These are phyloP conservation scores for Schizosaccharomyces octosporus DNA, from an alignment of 805 yeast genomes.

Conservation along the genomic window DNA sequence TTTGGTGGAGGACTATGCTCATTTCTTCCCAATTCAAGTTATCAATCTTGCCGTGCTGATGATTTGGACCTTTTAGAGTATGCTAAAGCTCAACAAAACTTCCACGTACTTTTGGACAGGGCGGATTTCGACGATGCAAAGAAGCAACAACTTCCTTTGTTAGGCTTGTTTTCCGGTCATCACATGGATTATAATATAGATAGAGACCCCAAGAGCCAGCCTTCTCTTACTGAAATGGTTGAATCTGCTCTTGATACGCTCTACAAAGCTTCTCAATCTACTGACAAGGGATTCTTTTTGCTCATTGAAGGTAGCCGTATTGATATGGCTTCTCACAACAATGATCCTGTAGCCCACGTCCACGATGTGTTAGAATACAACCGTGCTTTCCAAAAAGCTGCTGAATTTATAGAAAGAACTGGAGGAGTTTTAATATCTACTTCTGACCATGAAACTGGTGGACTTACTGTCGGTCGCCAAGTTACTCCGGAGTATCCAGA, in stretches of 20 bases:
- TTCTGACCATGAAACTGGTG: slow-evolving; percentile 92
- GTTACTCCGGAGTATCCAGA: slow-evolving; percentile 47
- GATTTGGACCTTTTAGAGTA: slow-evolving; percentile 39
- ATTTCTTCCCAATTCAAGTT: slow-evolving; percentile 29
- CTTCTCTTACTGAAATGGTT: slow-evolving; percentile 61
- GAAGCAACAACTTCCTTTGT: slow-evolving; percentile 43
- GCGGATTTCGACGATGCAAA: slow-evolving; percentile 31
- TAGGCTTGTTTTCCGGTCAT: slow-evolving; percentile 47
- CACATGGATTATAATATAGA: slow-evolving; percentile 77
- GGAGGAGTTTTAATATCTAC: slow-evolving; percentile 57
- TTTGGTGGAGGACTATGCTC: slow-evolving; percentile 68
- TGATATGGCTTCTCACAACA: slow-evolving; percentile 85
- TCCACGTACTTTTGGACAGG: slow-evolving; percentile 16
- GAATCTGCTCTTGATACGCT: slow-evolving; percentile 44
- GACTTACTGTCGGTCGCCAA: slow-evolving; percentile 70
- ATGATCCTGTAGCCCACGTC: slow-evolving; percentile 86
- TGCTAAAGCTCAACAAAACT: slow-evolving; percentile 25
- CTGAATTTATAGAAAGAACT: slow-evolving; percentile 27
- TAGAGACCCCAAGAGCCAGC: slow-evolving; percentile 33
- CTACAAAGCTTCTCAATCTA: slow-evolving; percentile 30
- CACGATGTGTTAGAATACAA: slow-evolving; percentile 75
- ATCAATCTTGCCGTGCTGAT: slow-evolving; percentile 50
- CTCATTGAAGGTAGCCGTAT: slow-evolving; percentile 52
- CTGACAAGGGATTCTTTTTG: slow-evolving; percentile 40
- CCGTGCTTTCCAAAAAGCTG: slow-evolving; percentile 50